A percentile compares a stretch with the other conserved stretches of the same genome.
phyloP scores from a whole-genome alignment of 352 stramenopile species.

The Phytophthora lateralis region DNA sequence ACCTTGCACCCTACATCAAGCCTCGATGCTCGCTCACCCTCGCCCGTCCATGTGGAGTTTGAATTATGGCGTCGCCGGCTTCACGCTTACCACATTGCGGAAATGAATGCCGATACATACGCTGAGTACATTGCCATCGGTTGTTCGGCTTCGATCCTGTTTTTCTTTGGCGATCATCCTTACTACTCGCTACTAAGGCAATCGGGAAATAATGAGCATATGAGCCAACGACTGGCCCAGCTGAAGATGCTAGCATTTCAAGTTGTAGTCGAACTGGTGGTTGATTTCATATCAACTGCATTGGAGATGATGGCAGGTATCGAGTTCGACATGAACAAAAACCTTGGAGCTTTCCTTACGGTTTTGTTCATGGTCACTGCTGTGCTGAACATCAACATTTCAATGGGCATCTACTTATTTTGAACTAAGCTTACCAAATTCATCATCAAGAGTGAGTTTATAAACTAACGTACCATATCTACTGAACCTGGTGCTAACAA shows the following conservation, averaged over 20 bases:
- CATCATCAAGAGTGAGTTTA: no score
- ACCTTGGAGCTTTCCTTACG: constrained; percentile 24
- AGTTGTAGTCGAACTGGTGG: constrained; percentile 18
- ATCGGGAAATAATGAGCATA: not conserved
- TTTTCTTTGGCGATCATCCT: constrained; percentile 38
- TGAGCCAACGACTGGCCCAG: not conserved
- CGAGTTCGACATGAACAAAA: constrained; percentile 19
- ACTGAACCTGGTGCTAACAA: no score
- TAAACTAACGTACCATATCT: no score
- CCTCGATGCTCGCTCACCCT: not conserved
- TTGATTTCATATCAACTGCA: constrained; percentile 27
- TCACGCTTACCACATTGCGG: constrained; percentile 22
- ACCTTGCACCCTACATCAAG: not conserved
- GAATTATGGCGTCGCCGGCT: constrained; percentile 17
- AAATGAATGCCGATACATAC: constrained; percentile 35
- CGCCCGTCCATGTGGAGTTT: constrained; percentile 15
- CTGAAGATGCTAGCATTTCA: constrained; percentile 20
- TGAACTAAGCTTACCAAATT: no score
- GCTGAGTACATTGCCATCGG: constrained; percentile 52
- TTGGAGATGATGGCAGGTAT: constrained; percentile 33
- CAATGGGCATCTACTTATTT: no score
- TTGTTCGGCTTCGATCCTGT: constrained; percentile 35
- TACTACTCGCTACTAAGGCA: constrained; percentile 25
- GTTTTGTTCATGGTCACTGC: constrained; percentile 29
- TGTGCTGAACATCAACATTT: constrained; percentile 42